Base-by-base conservation (phyloP, 1,139 yeast species). In the Kurtzmaniella quercitrusa region DNA sequence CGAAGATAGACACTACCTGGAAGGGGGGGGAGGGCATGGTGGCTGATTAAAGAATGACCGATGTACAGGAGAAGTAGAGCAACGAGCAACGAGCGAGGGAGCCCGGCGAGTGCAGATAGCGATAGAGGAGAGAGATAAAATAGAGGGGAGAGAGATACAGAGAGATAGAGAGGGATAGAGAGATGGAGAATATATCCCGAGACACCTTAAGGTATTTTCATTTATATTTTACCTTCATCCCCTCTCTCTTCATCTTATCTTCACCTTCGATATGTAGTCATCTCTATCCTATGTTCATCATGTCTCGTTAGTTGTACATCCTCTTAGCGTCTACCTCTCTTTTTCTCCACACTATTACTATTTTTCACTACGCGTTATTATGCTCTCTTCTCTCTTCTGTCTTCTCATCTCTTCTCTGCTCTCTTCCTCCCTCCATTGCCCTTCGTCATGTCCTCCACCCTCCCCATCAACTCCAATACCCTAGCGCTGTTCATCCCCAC, bases 1-100 rank as follows among this genome's bases (percentile, higher is more conserved):
- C 85, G 56, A 72, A 87, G 39, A 85, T 60, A 6, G 96, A 85
- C 56, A 73, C 73, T 4, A 85, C 95, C 56, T 71, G 68, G 64
- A 85, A 87, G n/a, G 94, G 95, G 25, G 63, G 44, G 6, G 38
- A 19, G 3, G 43, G 38, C 27, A 15, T 38, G 33, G 17, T 21
- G 39, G 39, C 14, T 27, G 21, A 33, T 33, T 33, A 33, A 14
- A 33, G 37, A 25, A 19, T 19, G 38, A 3, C 31, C 25, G 25
- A 4, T 27, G 31, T 27, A 27, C 31, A 27, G 31, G 31, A 27
- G 14, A 27, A 14, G 18, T 14, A 27, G 15, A 16, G 19, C 16
- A 29, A n/a, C n/a, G 14, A 17, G 39, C 16, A 7, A 21, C 18
- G 29, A 37, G 25, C 19, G 14, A 29, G 25, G 39, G 15, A 29